Conservation (phyloP, 805 yeast species). For the Pichia californica region DNA sequence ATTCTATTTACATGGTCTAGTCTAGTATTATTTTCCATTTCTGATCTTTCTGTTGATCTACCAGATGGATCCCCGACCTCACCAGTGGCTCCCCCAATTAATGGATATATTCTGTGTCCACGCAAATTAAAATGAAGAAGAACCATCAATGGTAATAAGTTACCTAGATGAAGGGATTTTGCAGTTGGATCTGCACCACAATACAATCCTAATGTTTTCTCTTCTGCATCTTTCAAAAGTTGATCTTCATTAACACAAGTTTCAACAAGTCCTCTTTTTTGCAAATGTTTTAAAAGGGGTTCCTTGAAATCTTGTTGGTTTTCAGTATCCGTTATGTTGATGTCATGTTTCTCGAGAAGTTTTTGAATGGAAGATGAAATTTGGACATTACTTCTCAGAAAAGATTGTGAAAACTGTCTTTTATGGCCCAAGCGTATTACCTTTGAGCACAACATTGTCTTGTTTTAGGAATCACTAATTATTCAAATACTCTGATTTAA, state of each 20-base stretch:
- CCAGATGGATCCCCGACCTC: conserved; percentile 97
- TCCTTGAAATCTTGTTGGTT: conserved; percentile 27
- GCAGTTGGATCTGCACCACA: conserved; percentile 99
- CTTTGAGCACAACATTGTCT: not conserved
- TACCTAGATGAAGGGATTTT: conserved; percentile 81
- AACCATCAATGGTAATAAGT: conserved; percentile 79
- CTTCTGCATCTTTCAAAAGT: conserved; percentile 18
- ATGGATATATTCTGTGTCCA: conserved; percentile 78
- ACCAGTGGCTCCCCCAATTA: conserved; percentile 96
- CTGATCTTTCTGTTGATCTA: conserved; percentile 64
- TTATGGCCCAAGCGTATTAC: not conserved
- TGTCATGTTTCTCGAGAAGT: conserved; percentile 16
- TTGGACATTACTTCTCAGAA: not conserved
- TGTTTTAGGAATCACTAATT: no score
- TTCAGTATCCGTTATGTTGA: conserved; percentile 19
- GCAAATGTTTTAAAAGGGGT: conserved; percentile 36
- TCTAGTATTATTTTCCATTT: conserved; percentile 47
- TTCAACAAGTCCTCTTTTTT: conserved; percentile 42
- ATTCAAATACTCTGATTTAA: no score
- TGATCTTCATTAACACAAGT: conserved; percentile 32
- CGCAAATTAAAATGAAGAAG: conserved; percentile 75
- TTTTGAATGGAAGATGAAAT: conserved; percentile 17
- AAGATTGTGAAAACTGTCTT: not conserved
- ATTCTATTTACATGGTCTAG: conserved; percentile 53
- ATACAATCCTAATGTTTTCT: conserved; percentile 51